Percentiles rank a stretch among this genome's conserved stretches.
Evolutionary conservation across 2,329 filamentous ascomycete genomes (phyloP).

Genomic region (Westerdykella sp.): DNA sequence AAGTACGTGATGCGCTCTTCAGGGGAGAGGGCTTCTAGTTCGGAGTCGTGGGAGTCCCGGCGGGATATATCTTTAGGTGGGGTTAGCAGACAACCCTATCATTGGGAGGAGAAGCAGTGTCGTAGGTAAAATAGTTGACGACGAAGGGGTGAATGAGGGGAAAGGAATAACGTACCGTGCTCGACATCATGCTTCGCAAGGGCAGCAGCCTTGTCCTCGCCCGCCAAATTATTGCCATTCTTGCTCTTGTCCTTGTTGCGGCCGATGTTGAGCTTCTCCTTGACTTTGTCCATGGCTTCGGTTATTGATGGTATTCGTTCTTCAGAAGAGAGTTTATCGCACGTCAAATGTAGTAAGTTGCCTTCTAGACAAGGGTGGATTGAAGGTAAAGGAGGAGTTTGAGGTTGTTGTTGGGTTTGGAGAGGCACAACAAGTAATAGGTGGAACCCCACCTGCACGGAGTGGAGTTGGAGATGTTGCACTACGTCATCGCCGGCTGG

Average conservation of each 20-base stretch:
- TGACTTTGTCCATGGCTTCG: constrained; percentile 28
- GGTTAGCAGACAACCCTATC: neutral
- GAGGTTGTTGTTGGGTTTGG: no score
- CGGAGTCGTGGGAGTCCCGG: constrained; percentile 28
- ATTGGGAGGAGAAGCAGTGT: constrained; percentile 1
- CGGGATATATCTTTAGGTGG: constrained; percentile 1
- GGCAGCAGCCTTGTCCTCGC: constrained; percentile 14
- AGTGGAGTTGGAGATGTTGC: no score
- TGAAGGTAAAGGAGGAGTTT: no score
- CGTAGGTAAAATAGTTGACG: neutral
- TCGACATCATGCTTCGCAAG: constrained; percentile 3
- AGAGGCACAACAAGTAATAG: no score
- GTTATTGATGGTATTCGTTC: neutral
- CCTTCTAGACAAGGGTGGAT: no score
- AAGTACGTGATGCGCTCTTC: constrained; percentile 31
- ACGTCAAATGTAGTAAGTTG: no score
- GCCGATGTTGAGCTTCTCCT: constrained; percentile 33
- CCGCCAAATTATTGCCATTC: constrained; percentile 9
- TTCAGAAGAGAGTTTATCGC: neutral
- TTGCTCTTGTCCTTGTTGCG: constrained; percentile 14
- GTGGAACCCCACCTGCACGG: no score
- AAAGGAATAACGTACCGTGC: constrained; percentile 14
- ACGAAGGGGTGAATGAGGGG: neutral
- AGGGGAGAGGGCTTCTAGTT: constrained; percentile 28
- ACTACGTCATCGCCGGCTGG: no score